Conservation (phyloP, 1,284 basidiomycete species). For the Volvariella surrecta region DNA sequence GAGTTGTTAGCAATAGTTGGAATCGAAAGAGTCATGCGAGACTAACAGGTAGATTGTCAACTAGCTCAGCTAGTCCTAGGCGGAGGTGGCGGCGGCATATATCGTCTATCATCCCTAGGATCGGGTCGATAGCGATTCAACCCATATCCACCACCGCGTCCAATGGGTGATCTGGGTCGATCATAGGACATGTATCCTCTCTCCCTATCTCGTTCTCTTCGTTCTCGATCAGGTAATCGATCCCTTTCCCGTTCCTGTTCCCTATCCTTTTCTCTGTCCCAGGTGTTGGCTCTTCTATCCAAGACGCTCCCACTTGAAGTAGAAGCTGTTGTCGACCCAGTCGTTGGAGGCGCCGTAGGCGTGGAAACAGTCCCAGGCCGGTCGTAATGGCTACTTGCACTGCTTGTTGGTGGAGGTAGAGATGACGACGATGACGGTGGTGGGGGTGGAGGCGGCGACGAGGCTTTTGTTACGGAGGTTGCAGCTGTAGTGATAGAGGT, state of each 20-base stretch:
- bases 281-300: no score
- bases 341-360: background rate
- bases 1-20: no score
- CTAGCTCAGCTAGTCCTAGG: no score
- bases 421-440: slow-evolving; percentile 8
- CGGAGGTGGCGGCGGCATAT: no score
- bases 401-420: slow-evolving; percentile 9
- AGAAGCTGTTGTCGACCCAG: no score
- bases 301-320: no score
- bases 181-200: background rate
- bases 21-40: no score
- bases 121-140: slow-evolving; percentile 1
- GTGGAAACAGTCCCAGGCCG: slow-evolving; percentile 7
- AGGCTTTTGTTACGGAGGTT: slow-evolving; percentile 7
- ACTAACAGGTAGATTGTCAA: no score
- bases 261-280: background rate
- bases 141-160: background rate
- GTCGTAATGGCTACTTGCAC: slow-evolving; percentile 7
- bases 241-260: background rate
- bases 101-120: slow-evolving; percentile 1
- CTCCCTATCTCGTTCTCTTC: background rate
- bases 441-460: slow-evolving; percentile 11
- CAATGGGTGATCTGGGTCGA: background rate
- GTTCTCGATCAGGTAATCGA: background rate
- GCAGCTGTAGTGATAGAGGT: slow-evolving; percentile 9